A percentile compares a stretch with the other conserved stretches of the same genome.
phyloP scores from a whole-genome alignment of 352 stramenopile genomes.

The Hyaloperonospora arabidopsidis region DNA sequence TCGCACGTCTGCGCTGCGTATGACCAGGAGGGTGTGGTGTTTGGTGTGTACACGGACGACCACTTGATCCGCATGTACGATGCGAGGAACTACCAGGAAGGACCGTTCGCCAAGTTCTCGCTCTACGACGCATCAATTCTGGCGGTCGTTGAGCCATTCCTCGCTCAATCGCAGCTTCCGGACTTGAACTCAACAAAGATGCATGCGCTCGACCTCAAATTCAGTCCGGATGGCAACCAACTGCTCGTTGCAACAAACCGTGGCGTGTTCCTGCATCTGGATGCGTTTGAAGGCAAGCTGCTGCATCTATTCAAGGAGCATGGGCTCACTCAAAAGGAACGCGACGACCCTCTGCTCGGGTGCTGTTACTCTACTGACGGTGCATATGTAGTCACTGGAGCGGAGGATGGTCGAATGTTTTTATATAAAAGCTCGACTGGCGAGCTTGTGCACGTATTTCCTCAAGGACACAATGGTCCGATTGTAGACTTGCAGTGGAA shows the following conservation, averaged over 20 bases:
- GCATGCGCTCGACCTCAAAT: conserved; percentile 72
- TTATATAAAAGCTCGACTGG: conserved; percentile 58
- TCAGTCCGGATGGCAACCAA: conserved; percentile 80
- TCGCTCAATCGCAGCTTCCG: conserved; percentile 43
- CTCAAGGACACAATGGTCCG: conserved; percentile 52
- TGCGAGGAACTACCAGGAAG: conserved; percentile 80
- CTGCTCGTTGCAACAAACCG: conserved; percentile 78
- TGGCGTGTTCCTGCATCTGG: conserved; percentile 71
- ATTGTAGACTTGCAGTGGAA: conserved; percentile 76
- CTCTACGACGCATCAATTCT: conserved; percentile 72
- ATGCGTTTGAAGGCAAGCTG: conserved; percentile 78
- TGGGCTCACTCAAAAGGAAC: conserved; percentile 23
- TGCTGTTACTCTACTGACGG: conserved; percentile 67
- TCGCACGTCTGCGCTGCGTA: conserved; percentile 65
- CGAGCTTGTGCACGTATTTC: conserved; percentile 47
- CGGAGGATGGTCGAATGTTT: conserved; percentile 65
- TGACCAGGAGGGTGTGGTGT: conserved; percentile 79
- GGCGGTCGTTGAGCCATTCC: conserved; percentile 48
- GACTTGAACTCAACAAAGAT: conserved; percentile 53
- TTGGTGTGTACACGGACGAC: conserved; percentile 81
- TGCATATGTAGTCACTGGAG: conserved; percentile 61
- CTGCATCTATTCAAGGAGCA: conserved; percentile 67
- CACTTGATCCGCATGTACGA: conserved; percentile 86
- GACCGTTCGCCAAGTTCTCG: conserved; percentile 83
- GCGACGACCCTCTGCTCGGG: conserved; percentile 42